Percentiles rank a stretch among this genome's conserved stretches.
phyloP scores from a whole-genome alignment of 768 basidiomycete genomes.

The Candolleomyces efflorescens region DNA sequence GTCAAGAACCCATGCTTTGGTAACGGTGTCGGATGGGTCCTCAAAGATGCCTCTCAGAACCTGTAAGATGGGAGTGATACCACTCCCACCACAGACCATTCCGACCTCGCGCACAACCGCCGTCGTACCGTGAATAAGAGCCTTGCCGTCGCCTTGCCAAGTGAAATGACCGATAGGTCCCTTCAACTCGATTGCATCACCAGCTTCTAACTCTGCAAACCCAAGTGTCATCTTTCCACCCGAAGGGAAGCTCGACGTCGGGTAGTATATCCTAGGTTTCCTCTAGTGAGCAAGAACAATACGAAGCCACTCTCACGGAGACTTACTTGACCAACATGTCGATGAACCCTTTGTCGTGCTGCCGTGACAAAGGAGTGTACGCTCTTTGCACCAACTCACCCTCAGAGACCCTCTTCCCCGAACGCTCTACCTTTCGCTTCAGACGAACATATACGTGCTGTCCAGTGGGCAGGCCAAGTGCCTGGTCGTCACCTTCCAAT shows the following conservation, averaged over 20 bases:
- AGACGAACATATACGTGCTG: conserved; percentile 57
- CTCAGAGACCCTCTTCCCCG: conserved; percentile 14
- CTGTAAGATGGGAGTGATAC: conserved; percentile 58
- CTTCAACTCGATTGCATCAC: conserved; percentile 51
- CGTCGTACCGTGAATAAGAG: conserved; percentile 31
- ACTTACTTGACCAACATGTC: conserved; percentile 52
- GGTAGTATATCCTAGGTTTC: conserved; percentile 38
- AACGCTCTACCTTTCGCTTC: conserved; percentile 22
- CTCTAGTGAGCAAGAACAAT: background rate
- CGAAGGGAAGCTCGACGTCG: conserved; percentile 26
- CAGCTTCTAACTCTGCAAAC: conserved; percentile 39
- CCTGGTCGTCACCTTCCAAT: conserved; percentile 34
- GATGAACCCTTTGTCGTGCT: conserved; percentile 38
- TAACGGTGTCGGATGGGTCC: conserved; percentile 31
- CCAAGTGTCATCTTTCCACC: conserved; percentile 54
- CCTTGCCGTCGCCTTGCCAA: conserved; percentile 41
- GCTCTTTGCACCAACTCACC: conserved; percentile 50
- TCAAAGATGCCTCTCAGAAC: conserved; percentile 39
- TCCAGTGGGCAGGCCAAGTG: conserved; percentile 52
- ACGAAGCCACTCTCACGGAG: background rate
- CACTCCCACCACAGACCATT: conserved; percentile 56
- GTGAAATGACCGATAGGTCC: conserved; percentile 57
- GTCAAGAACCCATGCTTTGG: conserved; percentile 43
- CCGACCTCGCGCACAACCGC: conserved; percentile 37
- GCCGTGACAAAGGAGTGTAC: conserved; percentile 54